Base-by-base conservation (phyloP, 2,329 filamentous ascomycete genomes). In the Fusarium sp. region DNA sequence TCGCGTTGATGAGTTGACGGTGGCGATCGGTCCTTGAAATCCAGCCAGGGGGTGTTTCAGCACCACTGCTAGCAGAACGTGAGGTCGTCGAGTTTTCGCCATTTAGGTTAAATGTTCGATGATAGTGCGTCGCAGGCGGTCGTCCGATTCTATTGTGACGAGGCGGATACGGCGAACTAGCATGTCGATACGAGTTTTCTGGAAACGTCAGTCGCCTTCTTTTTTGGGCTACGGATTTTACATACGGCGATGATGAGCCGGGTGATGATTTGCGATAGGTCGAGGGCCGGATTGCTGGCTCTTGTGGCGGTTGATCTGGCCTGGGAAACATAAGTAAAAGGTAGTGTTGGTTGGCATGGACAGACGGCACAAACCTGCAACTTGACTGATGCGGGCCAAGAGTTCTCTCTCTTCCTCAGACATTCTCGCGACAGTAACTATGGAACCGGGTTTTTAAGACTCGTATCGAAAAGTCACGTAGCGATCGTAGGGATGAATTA, bases 231-330 rank as follows among this genome's bases (percentile, higher is more conserved):
- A 3, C 4, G 17, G 24, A 7, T 42, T 46, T 51, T 51, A 77
- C 80, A 46, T 75, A 83, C 81, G 74, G 44, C 78, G 76, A 64
- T 78, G 73, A 26, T 77, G 68, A 55, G 69, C 65, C 14, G 73
- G 71, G 32, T 75, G 73, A 34, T 72, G 73, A 24, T 51, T 66
- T 44, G 71, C 53, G n/a, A 71, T 51, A 19, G 79, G 63, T n/a
- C 69, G 74, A 36, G 78, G 59, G 39, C 81, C 81, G 32, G 82
- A 76, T 67, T 86, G 84, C 65, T 89, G 86, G 66, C 86, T 91
- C 77, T 92, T 94, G 80, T 92, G 89, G 51, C 89, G 88, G 76
- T 94, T 94, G 75, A 96, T 95, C 78, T 92, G 90, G 69, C 91
- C 91, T 93, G 67, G 11, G 23, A 42, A 42, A 59, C 39, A 61